Evolutionary conservation across 768 basidiomycete genomes (phyloP).

Genomic region (Suillus paluster): DNA sequence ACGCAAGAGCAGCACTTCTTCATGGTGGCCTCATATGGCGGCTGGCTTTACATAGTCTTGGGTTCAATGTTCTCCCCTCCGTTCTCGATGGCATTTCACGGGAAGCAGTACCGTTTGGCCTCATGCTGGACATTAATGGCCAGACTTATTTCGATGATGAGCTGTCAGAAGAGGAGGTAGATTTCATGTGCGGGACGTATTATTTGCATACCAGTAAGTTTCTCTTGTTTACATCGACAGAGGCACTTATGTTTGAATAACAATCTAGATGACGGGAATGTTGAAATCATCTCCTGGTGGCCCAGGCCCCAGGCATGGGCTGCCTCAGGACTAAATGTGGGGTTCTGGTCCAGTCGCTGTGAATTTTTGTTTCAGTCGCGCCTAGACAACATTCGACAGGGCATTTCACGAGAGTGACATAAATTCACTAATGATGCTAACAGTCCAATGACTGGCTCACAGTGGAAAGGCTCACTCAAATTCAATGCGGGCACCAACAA

Average conservation of each 20-base stretch:
- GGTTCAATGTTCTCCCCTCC: not conserved
- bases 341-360: conserved; percentile 1
- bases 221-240: not conserved
- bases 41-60: conserved; percentile 1
- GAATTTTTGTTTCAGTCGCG: not conserved
- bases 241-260: not conserved
- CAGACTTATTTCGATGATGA: conserved; percentile 3
- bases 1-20: conserved; percentile 1
- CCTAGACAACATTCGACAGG: not conserved
- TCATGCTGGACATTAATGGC: not conserved
- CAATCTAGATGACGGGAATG: not conserved
- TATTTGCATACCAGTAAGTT: not conserved
- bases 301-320: not conserved
- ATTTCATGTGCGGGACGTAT: not conserved
- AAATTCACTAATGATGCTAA: not conserved
- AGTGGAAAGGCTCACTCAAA: conserved; percentile 2
- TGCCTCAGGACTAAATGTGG: not conserved
- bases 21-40: conserved; percentile 3
- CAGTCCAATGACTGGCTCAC: not conserved
- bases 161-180: not conserved
- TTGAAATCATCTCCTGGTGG: not conserved
- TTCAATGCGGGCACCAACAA: not conserved
- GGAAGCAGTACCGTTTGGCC: not conserved
- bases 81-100: not conserved
- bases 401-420: not conserved